Evolutionary conservation across 1,284 basidiomycete species (phyloP), one percentile per base, ranked within the genome.

Genomic region (Dichomitus squalens): DNA sequence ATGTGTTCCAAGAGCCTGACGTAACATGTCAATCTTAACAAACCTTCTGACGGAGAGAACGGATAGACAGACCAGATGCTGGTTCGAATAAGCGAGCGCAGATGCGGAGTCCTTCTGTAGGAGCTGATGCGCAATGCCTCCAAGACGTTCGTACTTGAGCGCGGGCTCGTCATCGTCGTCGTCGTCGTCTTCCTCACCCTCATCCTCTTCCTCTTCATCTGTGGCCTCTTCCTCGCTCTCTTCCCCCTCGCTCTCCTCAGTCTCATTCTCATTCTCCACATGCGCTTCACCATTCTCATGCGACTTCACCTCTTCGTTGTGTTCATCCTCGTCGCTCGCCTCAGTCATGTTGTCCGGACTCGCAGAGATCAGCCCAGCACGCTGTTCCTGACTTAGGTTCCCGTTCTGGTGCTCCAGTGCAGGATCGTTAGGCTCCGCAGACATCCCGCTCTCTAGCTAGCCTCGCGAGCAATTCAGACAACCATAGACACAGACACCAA

Each of bases 21-120:
- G 40, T 9, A 20, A 50, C 57, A 9, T 65, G 31, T 47, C 18
- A 47, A 47, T 34, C 4, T 18, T 27, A 8, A 8, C 18, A 3
- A 18, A 18, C 3, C 29, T 47, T 29, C 31, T 12, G 18, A 21
- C 31, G 12, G 3, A 12, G 12, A 2, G 3, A 20, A 29, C 5
- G 29, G 2, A 8, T n/a, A 23, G 18, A 72, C 82, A 66, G 66
- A 95, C 94, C 71, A 97, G 76, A 47, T 85, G 79, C 61, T 88
- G 86, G 23, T 86, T 84, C 0, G 90, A 90, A 31, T 96, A 85
- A 18, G 88, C 84, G 33, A 97, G 75, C 3, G 93, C 85, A 43
- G 93, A 95, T 1, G 89, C 92, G 18, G 91, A 90, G 70, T 98
- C 96, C 70, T 91, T 94, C 73, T 86, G 86, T 49, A 98, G 81